Evolutionary conservation across 2,329 filamentous ascomycete genomes (phyloP).

Genomic region (Fusarium sp.): DNA sequence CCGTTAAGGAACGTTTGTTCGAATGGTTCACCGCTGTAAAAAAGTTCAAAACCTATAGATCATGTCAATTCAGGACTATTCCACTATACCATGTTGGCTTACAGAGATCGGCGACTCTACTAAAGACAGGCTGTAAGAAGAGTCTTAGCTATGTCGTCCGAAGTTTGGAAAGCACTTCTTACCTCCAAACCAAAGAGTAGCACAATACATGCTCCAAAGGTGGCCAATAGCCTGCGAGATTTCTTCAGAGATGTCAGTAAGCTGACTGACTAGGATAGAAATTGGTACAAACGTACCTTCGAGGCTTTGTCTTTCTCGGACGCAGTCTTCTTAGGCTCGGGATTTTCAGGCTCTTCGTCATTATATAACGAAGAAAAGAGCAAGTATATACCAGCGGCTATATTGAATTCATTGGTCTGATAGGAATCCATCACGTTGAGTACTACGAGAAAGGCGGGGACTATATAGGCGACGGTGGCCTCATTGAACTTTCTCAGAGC

Average conservation of each 20-base stretch:
- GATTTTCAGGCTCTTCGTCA: not conserved
- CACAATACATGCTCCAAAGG: not conserved
- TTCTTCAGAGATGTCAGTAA: not conserved
- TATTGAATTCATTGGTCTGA: not conserved
- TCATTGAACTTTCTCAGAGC: not conserved
- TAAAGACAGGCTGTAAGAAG: not conserved
- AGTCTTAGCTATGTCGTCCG: not conserved
- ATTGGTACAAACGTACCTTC: not conserved
- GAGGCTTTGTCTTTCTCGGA: not conserved
- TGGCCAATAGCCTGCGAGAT: not conserved
- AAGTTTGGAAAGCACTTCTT: not conserved
- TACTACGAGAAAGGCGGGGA: not conserved
- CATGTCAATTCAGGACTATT: too few species aligned
- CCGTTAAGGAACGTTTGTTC: not conserved
- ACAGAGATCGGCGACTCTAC: not conserved
- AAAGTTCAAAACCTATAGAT: not conserved
- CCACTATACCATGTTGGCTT: not conserved
- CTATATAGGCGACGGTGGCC: not conserved
- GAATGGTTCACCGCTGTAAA: not conserved
- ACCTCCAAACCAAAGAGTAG: not conserved
- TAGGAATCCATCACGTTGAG: not conserved
- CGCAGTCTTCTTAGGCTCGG: not conserved
- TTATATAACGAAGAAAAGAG: not conserved
- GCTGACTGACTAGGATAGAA: not conserved
- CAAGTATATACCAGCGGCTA: not conserved